A percentile compares a stretch with the other conserved stretches of the same genome.
These are phyloP conservation scores for Fomitopsis palustris DNA, from an alignment of 1,284 basidiomycete species.

Conservation along the genomic window DNA sequence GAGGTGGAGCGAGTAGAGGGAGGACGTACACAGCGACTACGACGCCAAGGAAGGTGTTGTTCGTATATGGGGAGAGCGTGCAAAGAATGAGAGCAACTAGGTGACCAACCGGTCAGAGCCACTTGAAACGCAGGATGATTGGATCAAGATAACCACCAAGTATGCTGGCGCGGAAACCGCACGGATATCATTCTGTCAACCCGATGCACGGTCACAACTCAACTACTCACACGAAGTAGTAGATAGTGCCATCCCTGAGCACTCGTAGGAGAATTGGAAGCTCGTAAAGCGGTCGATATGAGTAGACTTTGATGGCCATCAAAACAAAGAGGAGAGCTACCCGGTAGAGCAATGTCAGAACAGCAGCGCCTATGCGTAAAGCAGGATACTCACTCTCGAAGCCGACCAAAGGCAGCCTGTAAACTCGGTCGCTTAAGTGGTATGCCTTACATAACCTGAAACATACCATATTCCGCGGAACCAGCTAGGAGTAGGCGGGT, in stretches of 20 bases:
- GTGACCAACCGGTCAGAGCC: neutral
- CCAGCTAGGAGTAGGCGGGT: neutral
- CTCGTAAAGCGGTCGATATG: slow-evolving; percentile 3
- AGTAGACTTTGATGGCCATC: slow-evolving; percentile 4
- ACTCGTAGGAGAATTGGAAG: slow-evolving; percentile 8
- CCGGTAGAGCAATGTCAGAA: neutral
- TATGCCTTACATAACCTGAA: neutral
- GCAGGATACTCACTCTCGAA: slow-evolving; percentile 8
- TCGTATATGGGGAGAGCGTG: neutral
- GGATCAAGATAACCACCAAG: neutral
- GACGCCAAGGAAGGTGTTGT: neutral
- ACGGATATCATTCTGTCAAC: neutral
- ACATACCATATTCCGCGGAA: slow-evolving; percentile 4
- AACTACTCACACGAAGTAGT: slow-evolving; percentile 5
- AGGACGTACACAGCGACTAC: slow-evolving; percentile 1
- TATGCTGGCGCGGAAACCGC: neutral
- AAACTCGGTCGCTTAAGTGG: neutral
- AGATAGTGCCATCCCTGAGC: slow-evolving; percentile 10
- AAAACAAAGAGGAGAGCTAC: slow-evolving; percentile 10
- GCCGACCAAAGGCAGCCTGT: slow-evolving; percentile 8
- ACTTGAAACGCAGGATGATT: neutral
- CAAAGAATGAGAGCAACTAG: neutral
- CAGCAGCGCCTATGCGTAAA: neutral
- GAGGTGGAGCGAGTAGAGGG: neutral
- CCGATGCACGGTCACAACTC: neutral